These are phyloP conservation scores for Rubus parviflorus DNA, from an alignment of 306 rosid species.

Conservation along the genomic window DNA sequence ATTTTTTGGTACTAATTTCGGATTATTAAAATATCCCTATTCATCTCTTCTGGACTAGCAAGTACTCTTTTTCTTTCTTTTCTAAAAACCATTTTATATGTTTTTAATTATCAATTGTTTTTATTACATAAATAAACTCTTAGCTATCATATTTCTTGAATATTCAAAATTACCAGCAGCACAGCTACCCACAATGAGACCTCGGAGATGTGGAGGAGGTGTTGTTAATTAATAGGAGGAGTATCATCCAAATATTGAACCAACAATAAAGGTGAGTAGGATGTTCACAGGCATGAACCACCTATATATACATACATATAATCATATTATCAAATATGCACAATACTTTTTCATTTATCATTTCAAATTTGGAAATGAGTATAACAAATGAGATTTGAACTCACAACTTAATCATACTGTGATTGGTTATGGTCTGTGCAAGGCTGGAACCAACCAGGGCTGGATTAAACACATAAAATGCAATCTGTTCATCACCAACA, in stretches of 20 bases:
- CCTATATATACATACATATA: constrained; percentile 11
- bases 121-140: no score
- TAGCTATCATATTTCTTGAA: neutral
- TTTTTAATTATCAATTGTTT: no score
- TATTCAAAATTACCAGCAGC: constrained; percentile 41
- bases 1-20: neutral
- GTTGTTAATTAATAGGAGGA: constrained; percentile 38
- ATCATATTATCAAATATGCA: neutral
- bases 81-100: neutral
- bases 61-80: neutral
- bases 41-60: neutral
- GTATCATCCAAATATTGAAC: constrained; percentile 50
- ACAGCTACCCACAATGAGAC: constrained; percentile 57
- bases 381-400: neutral
- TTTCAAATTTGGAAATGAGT: neutral
- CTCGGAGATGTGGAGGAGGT: constrained; percentile 50
- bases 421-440: constrained; percentile 41
- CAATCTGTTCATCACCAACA: constrained; percentile 32
- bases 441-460: constrained; percentile 49
- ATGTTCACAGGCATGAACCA: constrained; percentile 61
- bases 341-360: neutral
- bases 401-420: constrained; percentile 52
- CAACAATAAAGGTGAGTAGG: constrained; percentile 47
- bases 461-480: constrained; percentile 51
- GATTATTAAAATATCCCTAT: neutral